Conservation (phyloP, 208 protist species). For the Leishmania guyanensis region DNA sequence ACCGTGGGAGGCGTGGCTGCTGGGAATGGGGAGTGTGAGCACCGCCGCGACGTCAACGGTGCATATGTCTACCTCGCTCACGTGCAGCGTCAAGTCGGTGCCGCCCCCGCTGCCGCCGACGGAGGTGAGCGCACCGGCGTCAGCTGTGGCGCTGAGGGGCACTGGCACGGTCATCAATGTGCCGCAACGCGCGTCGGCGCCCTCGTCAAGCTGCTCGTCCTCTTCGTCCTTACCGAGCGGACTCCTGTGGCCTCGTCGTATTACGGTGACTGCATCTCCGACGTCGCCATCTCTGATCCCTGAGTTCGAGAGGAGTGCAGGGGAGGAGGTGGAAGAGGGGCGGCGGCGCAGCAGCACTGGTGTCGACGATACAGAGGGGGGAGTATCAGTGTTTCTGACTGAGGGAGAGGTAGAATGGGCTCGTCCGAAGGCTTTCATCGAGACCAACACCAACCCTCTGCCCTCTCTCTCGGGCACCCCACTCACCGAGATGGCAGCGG, state of each 20-base stretch:
- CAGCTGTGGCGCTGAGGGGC: background rate
- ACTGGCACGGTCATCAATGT: background rate
- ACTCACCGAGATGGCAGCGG: background rate
- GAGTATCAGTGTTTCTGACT: constrained; percentile 22
- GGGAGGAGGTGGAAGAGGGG: background rate
- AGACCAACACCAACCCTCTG: background rate
- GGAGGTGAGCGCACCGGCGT: background rate
- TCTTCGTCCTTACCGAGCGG: background rate
- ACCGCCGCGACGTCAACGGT: background rate
- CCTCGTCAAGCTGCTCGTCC: background rate
- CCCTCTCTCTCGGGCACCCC: background rate
- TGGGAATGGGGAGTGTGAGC: background rate
- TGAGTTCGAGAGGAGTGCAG: background rate
- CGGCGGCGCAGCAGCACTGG: background rate
- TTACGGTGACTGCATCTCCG: background rate
- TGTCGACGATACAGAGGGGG: background rate
- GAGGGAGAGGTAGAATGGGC: constrained; percentile 6
- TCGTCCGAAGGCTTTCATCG: background rate
- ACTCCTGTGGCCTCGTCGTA: background rate
- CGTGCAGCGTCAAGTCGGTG: background rate
- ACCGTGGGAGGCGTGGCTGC: constrained; percentile 7
- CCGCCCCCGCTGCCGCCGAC: background rate
- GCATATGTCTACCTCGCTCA: background rate
- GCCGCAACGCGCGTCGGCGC: background rate
- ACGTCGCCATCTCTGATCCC: too few species aligned